Base-by-base conservation (phyloP, 371 early-diverging fungal genomes). In the Mucor indicus region DNA sequence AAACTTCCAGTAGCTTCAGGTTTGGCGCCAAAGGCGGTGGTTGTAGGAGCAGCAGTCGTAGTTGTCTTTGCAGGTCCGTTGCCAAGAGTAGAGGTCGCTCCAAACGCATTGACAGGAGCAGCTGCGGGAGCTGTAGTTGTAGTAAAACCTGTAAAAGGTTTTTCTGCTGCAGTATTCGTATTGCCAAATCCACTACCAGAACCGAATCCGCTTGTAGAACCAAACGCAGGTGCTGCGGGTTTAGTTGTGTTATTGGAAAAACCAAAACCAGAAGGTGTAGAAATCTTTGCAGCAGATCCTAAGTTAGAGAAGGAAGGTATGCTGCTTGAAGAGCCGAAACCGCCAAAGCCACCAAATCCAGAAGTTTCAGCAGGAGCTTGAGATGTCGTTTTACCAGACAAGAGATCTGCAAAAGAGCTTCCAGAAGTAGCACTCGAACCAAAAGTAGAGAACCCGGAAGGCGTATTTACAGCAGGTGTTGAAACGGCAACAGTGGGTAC, bases 261-360 rank as follows among this genome's bases (percentile, higher is more conserved):
- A 8, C 61, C 64, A 54, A 64, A 63, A 20, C 60, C 60, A 29
- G 65, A 43, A 6, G 30, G 12, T 8, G 44, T 22, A 21, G 49
- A 19, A 27, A 60, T 48, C 4, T 40, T 43, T 32, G 53, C 27
- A 4, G 53, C 38, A 17, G 53, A 32, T 5, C 51, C 52, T 12
- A 50, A 23, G 15, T 22, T 50, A 1, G 45, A 41, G 30, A 48
- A 48, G 0, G 48, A 52, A 19, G 50, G 40, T 15, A 36, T 32
- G 11, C 42, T 29, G 31, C 29, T 12, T n/a, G 44, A 19, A 10
- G 48, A 10, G 22, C 47, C 40, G 13, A 41, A 38, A 1, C 41
- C 31, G 3, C 54, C 36, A 23, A 52, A 49, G 1, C 49, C 25
- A 10, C 37, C 46, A 35, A 45, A 41, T 1, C 48, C 42, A 24